phyloP scores from a whole-genome alignment of 2,329 filamentous ascomycete species.

The Emmonsiellopsis sp. region DNA sequence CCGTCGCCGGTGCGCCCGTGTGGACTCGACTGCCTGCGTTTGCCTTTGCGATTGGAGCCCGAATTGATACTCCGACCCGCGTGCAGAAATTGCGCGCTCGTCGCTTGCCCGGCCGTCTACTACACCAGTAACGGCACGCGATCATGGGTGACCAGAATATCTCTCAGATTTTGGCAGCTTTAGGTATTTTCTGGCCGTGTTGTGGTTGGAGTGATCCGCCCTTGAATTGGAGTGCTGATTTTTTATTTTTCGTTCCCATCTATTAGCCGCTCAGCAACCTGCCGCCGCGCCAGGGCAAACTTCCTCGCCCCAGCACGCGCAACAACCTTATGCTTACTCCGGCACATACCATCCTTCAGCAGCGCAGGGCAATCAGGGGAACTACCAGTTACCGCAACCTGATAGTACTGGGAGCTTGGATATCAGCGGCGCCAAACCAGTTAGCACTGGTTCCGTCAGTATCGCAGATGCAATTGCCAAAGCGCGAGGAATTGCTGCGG shows the following conservation, averaged over 20 bases:
- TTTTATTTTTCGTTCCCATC: not conserved
- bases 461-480: constrained; percentile 78
- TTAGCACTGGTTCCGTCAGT: constrained; percentile 71
- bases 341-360: constrained; percentile 34
- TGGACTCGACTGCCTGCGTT: not conserved
- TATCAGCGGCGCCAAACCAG: constrained; percentile 67
- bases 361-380: constrained; percentile 32
- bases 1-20: not conserved
- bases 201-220: not conserved
- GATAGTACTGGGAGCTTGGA: constrained; percentile 62
- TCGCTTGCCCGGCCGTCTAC: not conserved
- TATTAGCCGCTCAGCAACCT: constrained; percentile 40
- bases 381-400: constrained; percentile 32
- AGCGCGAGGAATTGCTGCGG: constrained; percentile 69
- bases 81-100: not conserved
- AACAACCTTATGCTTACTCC: constrained; percentile 27
- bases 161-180: constrained; percentile 41
- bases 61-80: not conserved
- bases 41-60: not conserved
- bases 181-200: constrained; percentile 27
- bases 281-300: constrained; percentile 38
- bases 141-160: constrained; percentile 21
- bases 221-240: not conserved
- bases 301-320: constrained; percentile 24
- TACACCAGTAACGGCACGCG: not conserved